Conservation (phyloP, 495 filamentous ascomycete species). For the Chaetomidium leptoderma region DNA sequence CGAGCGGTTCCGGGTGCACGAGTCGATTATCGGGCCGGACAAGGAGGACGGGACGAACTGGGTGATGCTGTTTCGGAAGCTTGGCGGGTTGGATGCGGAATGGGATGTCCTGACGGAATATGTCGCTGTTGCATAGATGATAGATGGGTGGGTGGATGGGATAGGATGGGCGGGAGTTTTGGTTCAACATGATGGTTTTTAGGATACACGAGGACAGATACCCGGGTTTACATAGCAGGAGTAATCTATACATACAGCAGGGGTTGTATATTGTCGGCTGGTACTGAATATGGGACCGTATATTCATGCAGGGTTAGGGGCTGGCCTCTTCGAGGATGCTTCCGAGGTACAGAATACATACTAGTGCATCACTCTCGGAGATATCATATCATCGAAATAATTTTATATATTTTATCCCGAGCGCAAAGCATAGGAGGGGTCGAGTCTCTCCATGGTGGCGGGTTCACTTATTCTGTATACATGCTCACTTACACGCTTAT, state of each 20-base stretch:
- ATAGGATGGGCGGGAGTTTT: too few relatives aligned
- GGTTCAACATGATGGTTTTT: not conserved
- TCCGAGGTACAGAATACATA: too few relatives aligned
- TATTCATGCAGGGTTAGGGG: too few relatives aligned
- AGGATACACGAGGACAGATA: not conserved
- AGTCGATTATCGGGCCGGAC: slow-evolving; percentile 27
- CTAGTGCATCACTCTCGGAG: too few relatives aligned
- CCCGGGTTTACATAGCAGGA: not conserved
- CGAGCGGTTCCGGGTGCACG: slow-evolving; percentile 30
- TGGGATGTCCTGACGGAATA: slow-evolving; percentile 33
- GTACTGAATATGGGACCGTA: too few relatives aligned
- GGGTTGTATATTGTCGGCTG: too few relatives aligned
- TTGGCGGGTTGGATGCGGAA: slow-evolving; percentile 23
- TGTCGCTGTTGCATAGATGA: slow-evolving; percentile 20
- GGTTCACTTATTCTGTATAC: not conserved
- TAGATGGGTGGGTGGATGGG: not conserved
- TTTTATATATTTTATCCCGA: too few relatives aligned
- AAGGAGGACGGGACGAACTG: slow-evolving; percentile 31
- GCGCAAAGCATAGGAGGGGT: not conserved
- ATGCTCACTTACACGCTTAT: not conserved
- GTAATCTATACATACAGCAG: not conserved
- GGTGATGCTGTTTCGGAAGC: slow-evolving; percentile 32
- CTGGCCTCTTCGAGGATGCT: too few relatives aligned
- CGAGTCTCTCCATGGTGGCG: not conserved
- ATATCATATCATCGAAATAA: too few relatives aligned